These are phyloP conservation scores for Amauroascus verrucosus DNA, from an alignment of 2,329 filamentous ascomycete species.

Conservation along the genomic window DNA sequence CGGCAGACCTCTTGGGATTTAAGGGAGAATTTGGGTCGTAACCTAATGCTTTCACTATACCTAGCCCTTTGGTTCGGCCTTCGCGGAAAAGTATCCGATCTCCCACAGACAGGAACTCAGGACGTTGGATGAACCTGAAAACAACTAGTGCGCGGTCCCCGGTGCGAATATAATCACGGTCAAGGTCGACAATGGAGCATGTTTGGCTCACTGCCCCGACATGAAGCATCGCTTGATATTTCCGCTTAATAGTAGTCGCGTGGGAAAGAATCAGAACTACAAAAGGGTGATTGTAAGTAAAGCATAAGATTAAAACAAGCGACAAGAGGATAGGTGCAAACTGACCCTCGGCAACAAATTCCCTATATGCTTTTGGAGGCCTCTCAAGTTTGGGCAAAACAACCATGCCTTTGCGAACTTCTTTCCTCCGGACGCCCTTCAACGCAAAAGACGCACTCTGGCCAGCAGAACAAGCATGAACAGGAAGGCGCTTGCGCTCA, in stretches of 20 bases:
- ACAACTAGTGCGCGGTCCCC: constrained; percentile 90
- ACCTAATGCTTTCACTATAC: constrained; percentile 83
- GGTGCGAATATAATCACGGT: constrained; percentile 87
- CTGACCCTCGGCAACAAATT: constrained; percentile 68
- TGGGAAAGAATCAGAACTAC: constrained; percentile 85
- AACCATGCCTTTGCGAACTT: constrained; percentile 97
- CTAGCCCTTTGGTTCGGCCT: constrained; percentile 86
- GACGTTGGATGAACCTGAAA: constrained; percentile 87
- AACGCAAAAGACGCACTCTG: constrained; percentile 89
- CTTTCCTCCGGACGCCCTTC: constrained; percentile 75
- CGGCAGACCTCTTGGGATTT: constrained; percentile 27
- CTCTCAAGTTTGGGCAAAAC: constrained; percentile 75
- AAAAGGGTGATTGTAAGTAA: neutral
- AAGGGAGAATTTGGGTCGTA: constrained; percentile 61
- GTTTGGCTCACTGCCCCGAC: constrained; percentile 92
- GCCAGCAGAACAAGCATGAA: constrained; percentile 78
- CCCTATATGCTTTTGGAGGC: constrained; percentile 60
- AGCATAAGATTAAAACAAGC: neutral
- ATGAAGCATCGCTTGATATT: constrained; percentile 97
- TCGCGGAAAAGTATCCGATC: constrained; percentile 89
- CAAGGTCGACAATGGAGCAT: constrained; percentile 93
- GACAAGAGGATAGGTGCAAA: neutral
- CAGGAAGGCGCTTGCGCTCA: constrained; percentile 82
- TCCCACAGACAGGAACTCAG: constrained; percentile 81
- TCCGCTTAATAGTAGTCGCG: constrained; percentile 90